A percentile compares a stretch with the other conserved stretches of the same genome.
Evolutionary conservation across 176 grass and related monocot species (phyloP).

Genomic region (Avena sativa): DNA sequence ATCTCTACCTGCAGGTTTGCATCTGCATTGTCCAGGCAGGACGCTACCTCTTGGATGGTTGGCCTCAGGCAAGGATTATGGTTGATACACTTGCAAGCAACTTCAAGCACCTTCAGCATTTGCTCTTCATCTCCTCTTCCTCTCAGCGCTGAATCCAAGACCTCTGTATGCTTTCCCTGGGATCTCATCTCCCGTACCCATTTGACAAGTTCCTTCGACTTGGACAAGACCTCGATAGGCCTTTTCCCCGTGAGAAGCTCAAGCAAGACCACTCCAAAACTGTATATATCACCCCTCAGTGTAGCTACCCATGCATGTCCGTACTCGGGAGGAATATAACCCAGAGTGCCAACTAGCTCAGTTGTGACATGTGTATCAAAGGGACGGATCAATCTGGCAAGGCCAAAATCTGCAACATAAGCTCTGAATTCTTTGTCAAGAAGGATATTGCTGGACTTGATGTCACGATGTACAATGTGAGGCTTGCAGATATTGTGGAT

Average conservation of each 20-base stretch:
- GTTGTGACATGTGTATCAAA: conserved; percentile 89
- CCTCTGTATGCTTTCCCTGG: conserved; percentile 57
- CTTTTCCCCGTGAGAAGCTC: conserved; percentile 83
- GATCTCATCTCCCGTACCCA: conserved; percentile 69
- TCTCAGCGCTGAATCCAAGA: conserved; percentile 60
- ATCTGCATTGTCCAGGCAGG: conserved; percentile 58
- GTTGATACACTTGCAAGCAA: conserved; percentile 74
- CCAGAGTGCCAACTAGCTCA: conserved; percentile 84
- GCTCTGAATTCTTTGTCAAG: conserved; percentile 79
- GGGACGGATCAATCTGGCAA: conserved; percentile 80
- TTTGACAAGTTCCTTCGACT: conserved; percentile 69
- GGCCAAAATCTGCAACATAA: conserved; percentile 89
- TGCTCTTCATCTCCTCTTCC: conserved; percentile 66
- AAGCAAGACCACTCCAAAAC: conserved; percentile 90
- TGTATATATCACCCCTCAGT: conserved; percentile 83
- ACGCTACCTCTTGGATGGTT: conserved; percentile 69
- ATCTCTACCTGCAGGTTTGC: conserved; percentile 32
- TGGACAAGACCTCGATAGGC: conserved; percentile 74
- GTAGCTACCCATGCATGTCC: conserved; percentile 78
- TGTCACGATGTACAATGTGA: conserved; percentile 83
- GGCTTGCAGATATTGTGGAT: conserved; percentile 84
- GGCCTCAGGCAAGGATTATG: conserved; percentile 68
- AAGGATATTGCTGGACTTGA: conserved; percentile 95
- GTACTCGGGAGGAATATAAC: conserved; percentile 97
- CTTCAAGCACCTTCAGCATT: conserved; percentile 75